Conservation (phyloP, 2,329 filamentous ascomycete species). For the Orbilia brochopaga region DNA sequence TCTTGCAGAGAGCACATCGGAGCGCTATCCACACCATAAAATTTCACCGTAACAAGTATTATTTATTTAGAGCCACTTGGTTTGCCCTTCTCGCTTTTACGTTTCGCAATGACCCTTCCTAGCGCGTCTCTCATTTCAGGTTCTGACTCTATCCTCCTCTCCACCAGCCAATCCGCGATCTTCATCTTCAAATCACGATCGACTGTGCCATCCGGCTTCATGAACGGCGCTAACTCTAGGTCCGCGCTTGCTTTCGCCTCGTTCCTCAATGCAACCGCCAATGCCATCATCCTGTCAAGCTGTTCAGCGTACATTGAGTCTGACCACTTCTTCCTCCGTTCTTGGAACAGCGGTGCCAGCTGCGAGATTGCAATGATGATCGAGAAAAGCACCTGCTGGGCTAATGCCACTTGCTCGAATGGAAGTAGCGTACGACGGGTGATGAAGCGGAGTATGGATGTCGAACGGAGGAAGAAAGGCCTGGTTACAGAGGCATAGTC, state of each 20-base stretch:
- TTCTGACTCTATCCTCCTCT: conserved; percentile 80
- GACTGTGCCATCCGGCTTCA: conserved; percentile 70
- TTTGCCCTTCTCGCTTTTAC: conserved; percentile 65
- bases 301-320: conserved; percentile 58
- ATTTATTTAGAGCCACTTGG: conserved; percentile 65
- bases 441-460: conserved; percentile 61
- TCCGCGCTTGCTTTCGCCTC: conserved; percentile 75
- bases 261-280: conserved; percentile 67
- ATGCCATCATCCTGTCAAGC: conserved; percentile 70
- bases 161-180: conserved; percentile 84
- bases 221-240: conserved; percentile 81
- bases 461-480: conserved; percentile 59
- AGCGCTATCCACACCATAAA: neutral
- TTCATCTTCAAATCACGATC: conserved; percentile 68
- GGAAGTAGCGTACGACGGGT: conserved; percentile 70
- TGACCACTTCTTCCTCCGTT: conserved; percentile 57
- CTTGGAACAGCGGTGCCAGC: conserved; percentile 71
- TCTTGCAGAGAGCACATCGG: too few species aligned
- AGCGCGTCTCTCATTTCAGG: conserved; percentile 83
- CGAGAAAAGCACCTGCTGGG: conserved; percentile 77
- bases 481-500: conserved; percentile 61
- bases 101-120: conserved; percentile 69
- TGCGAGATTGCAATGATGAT: conserved; percentile 83
- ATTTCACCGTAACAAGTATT: neutral
- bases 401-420: conserved; percentile 79